Evolutionary conservation across 345 rosid genomes (phyloP), one percentile per base, ranked within the genome.

Genomic region (Kernera saxatilis): DNA sequence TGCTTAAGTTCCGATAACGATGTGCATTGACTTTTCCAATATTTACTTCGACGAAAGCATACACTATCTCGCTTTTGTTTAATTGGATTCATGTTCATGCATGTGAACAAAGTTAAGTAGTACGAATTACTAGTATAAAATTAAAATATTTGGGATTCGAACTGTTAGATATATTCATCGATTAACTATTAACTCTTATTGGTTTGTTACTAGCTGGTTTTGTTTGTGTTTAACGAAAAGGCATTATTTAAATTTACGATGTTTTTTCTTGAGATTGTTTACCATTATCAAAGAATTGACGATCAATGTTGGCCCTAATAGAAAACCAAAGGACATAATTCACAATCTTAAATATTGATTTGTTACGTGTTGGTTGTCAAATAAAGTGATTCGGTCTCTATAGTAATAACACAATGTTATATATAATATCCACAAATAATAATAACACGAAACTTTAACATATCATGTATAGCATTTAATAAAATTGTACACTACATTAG

Each of bases 71-170:
- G 29, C 37, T 26, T 54, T 72, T n/a, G n/a, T 40, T 71, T 44
- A 54, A 64, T 18, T 36, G 21, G 66, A 64, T 65, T 14, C 32
- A 54, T 19, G 71, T 72, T 55, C 71, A 73, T 65, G 66, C 65
- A 73, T 65, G 41, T 55, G 58, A 65, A 25, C 40, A 18, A 45
- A 54, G 8, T 55, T 45, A 13, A 23, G 21, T 33, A 43, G 5
- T 43, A 18, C 4, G 6, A 36, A 11, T 12, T 39, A 13, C 40
- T 64, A n/a, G n/a, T n/a, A 33, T 21, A 46, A 44, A 44, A 11
- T 9, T 27, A n/a, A 11, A 9, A 2, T 22, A 12, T 40, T 15
- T 25, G 53, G 52, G 44, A 39, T 51, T 29, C 50, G 19, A 51
- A 62, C 15, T 25, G 44, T 50, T 37, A 26, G 29, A 58, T 37